Percentiles rank a stretch among this genome's conserved stretches.
Evolutionary conservation across 768 basidiomycete species (phyloP).

Genomic region (Amanita rubescens): DNA sequence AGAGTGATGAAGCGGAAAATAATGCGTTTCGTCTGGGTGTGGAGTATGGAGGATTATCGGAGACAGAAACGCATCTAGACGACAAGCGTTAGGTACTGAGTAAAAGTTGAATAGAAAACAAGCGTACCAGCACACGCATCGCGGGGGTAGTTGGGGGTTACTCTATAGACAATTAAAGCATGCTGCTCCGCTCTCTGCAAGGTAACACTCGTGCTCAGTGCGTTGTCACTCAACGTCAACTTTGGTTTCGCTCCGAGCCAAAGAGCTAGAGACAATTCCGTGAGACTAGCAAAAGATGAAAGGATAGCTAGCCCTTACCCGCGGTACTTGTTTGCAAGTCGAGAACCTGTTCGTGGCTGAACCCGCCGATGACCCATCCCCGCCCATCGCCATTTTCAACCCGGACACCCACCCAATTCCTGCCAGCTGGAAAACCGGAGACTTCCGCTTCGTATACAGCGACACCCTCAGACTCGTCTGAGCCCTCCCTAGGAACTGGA

Average conservation of each 20-base stretch:
- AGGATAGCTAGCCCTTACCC: conserved; percentile 34
- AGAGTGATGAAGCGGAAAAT: conserved; percentile 42
- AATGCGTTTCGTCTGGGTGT: conserved; percentile 55
- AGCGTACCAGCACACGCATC: conserved; percentile 1
- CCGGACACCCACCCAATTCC: conserved; percentile 43
- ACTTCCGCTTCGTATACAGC: conserved; percentile 54
- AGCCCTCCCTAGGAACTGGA: conserved; percentile 60
- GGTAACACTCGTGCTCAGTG: conserved; percentile 34
- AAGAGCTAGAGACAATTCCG: conserved; percentile 3
- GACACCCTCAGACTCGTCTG: conserved; percentile 69
- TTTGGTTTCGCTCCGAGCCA: background rate
- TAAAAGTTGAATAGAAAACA: background rate
- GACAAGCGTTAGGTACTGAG: conserved; percentile 8
- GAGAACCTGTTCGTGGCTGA: conserved; percentile 29
- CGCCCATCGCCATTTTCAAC: conserved; percentile 41
- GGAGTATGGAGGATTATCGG: conserved; percentile 66
- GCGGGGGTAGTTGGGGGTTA: background rate
- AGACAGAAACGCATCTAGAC: conserved; percentile 45
- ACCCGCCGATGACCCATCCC: conserved; percentile 59
- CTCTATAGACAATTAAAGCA: conserved; percentile 58
- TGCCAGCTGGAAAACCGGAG: conserved; percentile 8
- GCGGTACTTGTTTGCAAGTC: conserved; percentile 26
- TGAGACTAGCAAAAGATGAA: conserved; percentile 4
- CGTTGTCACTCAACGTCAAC: conserved; percentile 11
- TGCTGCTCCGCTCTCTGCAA: conserved; percentile 54